Conservation (phyloP, 305 asterid species). For the Fraxinus platypoda region DNA sequence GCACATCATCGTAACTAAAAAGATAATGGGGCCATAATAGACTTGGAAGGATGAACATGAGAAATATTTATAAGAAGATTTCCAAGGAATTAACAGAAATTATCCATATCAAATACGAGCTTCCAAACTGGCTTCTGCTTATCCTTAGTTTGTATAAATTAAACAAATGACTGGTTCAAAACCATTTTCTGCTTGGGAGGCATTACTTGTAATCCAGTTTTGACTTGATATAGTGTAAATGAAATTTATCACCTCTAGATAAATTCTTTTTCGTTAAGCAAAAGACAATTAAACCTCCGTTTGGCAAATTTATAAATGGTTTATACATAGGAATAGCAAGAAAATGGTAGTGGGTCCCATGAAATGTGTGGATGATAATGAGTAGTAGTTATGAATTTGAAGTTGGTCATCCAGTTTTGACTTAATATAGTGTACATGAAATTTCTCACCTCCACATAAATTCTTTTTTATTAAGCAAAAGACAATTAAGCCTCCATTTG, state of each 20-base stretch:
- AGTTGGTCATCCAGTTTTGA: background rate
- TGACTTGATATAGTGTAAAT: background rate
- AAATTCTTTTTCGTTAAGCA: background rate
- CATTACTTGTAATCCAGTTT: background rate
- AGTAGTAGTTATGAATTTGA: too few species aligned
- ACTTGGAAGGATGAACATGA: background rate
- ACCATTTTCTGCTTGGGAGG: background rate
- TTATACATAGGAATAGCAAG: background rate
- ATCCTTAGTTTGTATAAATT: background rate
- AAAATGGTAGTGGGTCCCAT: background rate
- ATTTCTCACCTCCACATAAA: background rate
- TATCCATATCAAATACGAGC: background rate
- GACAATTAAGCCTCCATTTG: background rate
- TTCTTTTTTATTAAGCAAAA: background rate
- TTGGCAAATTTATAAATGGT: background rate
- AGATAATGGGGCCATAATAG: background rate
- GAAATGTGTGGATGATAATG: background rate
- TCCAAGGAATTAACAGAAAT: background rate
- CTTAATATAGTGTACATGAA: background rate
- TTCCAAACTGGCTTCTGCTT: background rate
- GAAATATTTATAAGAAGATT: slow-evolving; percentile 5
- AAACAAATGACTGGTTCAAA: background rate
- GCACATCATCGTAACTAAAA: slow-evolving; percentile 16
- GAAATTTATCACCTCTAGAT: background rate
- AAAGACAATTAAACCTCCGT: background rate